A percentile compares a stretch with the other conserved stretches of the same genome.
These are phyloP conservation scores for Clathrus columnatus DNA, from an alignment of 768 basidiomycete species.

Conservation along the genomic window DNA sequence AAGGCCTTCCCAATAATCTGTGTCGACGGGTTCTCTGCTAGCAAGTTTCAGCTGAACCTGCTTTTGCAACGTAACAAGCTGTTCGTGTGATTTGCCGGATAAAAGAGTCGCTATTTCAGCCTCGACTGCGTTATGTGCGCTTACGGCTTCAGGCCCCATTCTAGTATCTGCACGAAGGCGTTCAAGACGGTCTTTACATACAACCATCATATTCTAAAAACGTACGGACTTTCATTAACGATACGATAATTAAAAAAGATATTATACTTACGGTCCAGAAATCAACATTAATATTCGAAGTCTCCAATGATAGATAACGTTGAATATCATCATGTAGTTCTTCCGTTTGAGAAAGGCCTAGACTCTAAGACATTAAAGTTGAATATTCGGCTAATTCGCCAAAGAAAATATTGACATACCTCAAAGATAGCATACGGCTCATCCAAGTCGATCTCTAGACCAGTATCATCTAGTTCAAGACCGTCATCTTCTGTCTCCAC, in stretches of 20 bases:
- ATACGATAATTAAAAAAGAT: background rate
- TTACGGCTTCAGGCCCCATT: slow-evolving; percentile 41
- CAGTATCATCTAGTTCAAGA: slow-evolving; percentile 67
- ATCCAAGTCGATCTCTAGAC: slow-evolving; percentile 94
- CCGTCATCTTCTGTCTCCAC: slow-evolving; percentile 39
- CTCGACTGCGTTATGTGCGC: slow-evolving; percentile 74
- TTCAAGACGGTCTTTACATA: slow-evolving; percentile 87
- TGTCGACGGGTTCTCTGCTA: slow-evolving; percentile 91
- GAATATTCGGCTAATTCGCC: slow-evolving; percentile 2
- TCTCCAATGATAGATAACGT: slow-evolving; percentile 81
- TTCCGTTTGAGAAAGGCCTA: slow-evolving; percentile 79
- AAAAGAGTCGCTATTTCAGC: slow-evolving; percentile 74
- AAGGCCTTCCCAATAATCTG: slow-evolving; percentile 94
- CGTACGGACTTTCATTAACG: slow-evolving; percentile 5
- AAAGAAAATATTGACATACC: slow-evolving; percentile 37
- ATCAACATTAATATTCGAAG: slow-evolving; percentile 77
- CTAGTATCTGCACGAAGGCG: slow-evolving; percentile 52
- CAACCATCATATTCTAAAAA: slow-evolving; percentile 88
- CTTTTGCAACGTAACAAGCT: slow-evolving; percentile 73
- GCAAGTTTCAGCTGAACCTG: slow-evolving; percentile 82
- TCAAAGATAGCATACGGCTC: slow-evolving; percentile 98
- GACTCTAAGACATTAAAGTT: slow-evolving; percentile 43
- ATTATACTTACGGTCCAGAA: slow-evolving; percentile 81
- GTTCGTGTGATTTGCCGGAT: slow-evolving; percentile 77
- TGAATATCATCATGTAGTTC: slow-evolving; percentile 94